A percentile compares a stretch with the other conserved stretches of the same genome.
These are phyloP conservation scores for Phytophthora boehmeriae DNA, from an alignment of 352 stramenopile genomes.

Conservation along the genomic window DNA sequence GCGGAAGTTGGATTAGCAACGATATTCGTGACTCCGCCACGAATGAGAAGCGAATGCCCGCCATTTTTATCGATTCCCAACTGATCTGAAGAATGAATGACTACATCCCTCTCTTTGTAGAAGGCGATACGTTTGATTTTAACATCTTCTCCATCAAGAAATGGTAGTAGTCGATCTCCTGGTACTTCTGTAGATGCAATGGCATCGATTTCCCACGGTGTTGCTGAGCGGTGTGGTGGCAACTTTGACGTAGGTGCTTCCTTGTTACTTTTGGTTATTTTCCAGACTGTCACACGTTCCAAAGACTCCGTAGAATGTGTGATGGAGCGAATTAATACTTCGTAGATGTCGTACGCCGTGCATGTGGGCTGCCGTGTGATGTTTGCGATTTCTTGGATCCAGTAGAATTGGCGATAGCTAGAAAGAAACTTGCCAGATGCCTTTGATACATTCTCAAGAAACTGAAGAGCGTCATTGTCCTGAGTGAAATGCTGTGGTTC, in stretches of 20 bases:
- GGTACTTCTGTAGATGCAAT: conserved; percentile 63
- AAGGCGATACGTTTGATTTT: conserved; percentile 69
- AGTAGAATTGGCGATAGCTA: conserved; percentile 57
- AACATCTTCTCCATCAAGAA: conserved; percentile 58
- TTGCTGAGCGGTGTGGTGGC: neutral
- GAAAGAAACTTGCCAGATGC: conserved; percentile 50
- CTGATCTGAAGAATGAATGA: conserved; percentile 17
- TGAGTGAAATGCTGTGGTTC: conserved; percentile 48
- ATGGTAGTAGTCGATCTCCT: conserved; percentile 63
- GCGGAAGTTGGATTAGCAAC: neutral
- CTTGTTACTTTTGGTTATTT: conserved; percentile 32
- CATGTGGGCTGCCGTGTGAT: conserved; percentile 41
- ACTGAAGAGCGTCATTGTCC: conserved; percentile 56
- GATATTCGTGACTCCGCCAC: conserved; percentile 26
- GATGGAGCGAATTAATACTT: conserved; percentile 51
- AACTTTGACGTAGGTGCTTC: neutral
- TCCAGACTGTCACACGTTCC: conserved; percentile 61
- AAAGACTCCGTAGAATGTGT: conserved; percentile 45
- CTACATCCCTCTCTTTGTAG: conserved; percentile 51
- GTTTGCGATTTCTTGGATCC: conserved; percentile 52
- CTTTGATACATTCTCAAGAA: conserved; percentile 51
- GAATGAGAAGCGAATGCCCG: conserved; percentile 10
- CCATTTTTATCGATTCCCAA: neutral
- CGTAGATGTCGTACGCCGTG: conserved; percentile 62
- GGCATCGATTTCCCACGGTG: conserved; percentile 42